A percentile compares a stretch with the other conserved stretches of the same genome.
phyloP scores from a whole-genome alignment of 2,329 filamentous ascomycete species.

The Plectosphaerella sp. region DNA sequence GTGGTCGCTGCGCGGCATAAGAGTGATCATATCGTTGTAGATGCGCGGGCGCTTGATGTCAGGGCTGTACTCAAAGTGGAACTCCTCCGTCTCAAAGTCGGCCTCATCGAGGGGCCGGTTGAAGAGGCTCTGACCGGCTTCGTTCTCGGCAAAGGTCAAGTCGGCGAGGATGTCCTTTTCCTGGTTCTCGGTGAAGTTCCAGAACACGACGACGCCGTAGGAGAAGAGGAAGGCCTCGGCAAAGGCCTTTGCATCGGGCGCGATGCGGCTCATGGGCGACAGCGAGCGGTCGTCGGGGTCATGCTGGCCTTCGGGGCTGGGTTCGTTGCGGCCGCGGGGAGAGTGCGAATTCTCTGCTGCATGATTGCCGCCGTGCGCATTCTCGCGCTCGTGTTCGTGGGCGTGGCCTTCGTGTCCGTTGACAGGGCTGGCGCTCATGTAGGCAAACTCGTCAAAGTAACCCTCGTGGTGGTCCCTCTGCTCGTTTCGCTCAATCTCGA shows the following conservation, averaged over 20 bases:
- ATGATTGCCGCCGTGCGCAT: constrained; percentile 15
- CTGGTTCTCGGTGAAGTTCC: constrained; percentile 95
- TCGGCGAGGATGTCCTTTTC: constrained; percentile 96
- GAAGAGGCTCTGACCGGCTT: constrained; percentile 62
- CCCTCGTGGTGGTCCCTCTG: constrained; percentile 84
- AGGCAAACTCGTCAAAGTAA: constrained; percentile 74
- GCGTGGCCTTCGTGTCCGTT: constrained; percentile 18
- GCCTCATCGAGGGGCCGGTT: constrained; percentile 77
- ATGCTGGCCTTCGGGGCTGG: constrained; percentile 10
- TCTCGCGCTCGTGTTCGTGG: constrained; percentile 24
- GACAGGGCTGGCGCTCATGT: constrained; percentile 30
- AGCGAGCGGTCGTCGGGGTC: constrained; percentile 35
- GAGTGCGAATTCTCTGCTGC: not conserved
- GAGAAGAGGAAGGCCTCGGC: constrained; percentile 97
- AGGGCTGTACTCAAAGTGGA: constrained; percentile 94
- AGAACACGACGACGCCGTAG: constrained; percentile 96
- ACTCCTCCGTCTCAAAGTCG: constrained; percentile 96
- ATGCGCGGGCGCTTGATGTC: constrained; percentile 83
- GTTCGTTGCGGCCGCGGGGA: not conserved
- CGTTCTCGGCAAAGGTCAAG: constrained; percentile 77
- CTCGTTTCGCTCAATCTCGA: constrained; percentile 95
- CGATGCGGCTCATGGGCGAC: constrained; percentile 54
- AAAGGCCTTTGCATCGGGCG: constrained; percentile 70
- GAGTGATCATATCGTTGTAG: constrained; percentile 99
- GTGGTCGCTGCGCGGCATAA: constrained; percentile 84